Percentiles rank a stretch among this genome's conserved stretches.
Evolutionary conservation across 306 rosid species (phyloP).

Genomic region (Prunus dulcis): DNA sequence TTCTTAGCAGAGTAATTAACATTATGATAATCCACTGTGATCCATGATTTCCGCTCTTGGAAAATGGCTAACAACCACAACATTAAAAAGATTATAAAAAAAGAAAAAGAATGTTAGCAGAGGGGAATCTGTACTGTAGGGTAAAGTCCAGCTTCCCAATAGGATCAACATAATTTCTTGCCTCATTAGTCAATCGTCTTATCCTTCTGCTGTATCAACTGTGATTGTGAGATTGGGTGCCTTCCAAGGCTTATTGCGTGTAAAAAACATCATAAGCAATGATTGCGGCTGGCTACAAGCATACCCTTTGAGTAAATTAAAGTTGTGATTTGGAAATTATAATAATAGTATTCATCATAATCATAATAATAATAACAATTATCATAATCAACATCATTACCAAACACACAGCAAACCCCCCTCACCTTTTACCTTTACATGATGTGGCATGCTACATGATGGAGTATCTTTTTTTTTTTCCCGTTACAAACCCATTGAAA

Average conservation of each 20-base stretch:
- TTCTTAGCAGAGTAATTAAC: not conserved
- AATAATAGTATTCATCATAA: not conserved
- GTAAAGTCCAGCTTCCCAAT: not conserved
- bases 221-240: not conserved
- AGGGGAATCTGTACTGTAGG: not conserved
- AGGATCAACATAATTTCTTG: not conserved
- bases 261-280: constrained; percentile 6
- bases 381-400: constrained; percentile 2
- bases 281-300: not conserved
- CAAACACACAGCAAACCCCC: not conserved
- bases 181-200: not conserved
- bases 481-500: not conserved
- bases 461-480: not conserved
- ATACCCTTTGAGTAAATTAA: not conserved
- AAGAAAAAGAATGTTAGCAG: not conserved
- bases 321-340: not conserved
- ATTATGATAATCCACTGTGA: not conserved
- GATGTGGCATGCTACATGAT: not conserved
- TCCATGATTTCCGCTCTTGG: not conserved
- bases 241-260: not conserved
- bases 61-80: not conserved
- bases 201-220: not conserved
- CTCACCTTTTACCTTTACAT: not conserved
- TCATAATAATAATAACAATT: not conserved
- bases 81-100: not conserved